phyloP scores from a whole-genome alignment of 305 asterid species.

The Fraxinus latifolia region DNA sequence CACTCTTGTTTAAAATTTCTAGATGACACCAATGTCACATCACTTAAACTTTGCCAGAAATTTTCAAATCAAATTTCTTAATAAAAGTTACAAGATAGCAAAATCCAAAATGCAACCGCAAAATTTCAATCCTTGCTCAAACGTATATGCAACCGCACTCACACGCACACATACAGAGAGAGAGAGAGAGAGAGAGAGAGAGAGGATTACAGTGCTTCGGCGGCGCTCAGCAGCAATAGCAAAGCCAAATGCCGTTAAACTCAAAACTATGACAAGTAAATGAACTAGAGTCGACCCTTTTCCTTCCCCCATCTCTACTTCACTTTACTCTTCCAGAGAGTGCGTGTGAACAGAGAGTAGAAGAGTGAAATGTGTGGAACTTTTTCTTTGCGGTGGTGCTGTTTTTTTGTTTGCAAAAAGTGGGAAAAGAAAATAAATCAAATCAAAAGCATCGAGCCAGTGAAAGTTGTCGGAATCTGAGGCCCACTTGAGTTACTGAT shows the following conservation, averaged over 20 bases:
- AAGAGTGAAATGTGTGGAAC: background rate
- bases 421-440: background rate
- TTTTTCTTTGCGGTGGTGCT: background rate
- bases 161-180: too few relatives aligned
- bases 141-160: background rate
- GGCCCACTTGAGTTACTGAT: constrained; percentile 3
- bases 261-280: constrained; percentile 55
- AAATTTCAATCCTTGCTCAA: background rate
- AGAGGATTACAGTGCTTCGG: constrained; percentile 64
- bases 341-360: constrained; percentile 10
- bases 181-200: background rate
- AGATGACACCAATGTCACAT: background rate
- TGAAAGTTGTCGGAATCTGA: constrained; percentile 9
- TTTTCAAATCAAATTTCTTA: background rate
- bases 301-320: constrained; percentile 48
- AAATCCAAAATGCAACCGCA: background rate
- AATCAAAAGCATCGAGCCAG: background rate
- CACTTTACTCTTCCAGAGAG: constrained; percentile 10
- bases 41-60: background rate
- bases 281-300: constrained; percentile 60
- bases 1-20: background rate
- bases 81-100: background rate
- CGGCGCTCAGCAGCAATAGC: constrained; percentile 96
- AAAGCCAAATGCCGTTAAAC: constrained; percentile 87
- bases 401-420: background rate